Conservation (phyloP, 345 rosid species). For the Sisymbrium altissimum region DNA sequence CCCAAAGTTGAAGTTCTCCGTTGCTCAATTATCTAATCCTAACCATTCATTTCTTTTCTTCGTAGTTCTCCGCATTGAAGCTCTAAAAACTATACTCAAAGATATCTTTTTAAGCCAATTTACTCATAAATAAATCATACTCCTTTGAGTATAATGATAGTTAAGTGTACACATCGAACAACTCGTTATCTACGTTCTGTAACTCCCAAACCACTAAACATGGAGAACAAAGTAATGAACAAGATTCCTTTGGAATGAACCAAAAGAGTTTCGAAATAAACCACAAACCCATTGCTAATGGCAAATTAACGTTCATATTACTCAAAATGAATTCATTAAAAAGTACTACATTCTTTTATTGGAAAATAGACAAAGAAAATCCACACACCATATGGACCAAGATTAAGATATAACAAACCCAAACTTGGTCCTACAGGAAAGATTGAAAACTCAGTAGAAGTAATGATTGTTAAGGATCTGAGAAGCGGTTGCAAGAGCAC, state of each 20-base stretch:
- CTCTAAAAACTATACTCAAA: too few species aligned
- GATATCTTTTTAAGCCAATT: too few species aligned
- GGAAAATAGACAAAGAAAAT: slow-evolving; percentile 2
- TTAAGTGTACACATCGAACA: neutral
- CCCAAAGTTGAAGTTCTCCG: too few species aligned
- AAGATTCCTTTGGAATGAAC: neutral
- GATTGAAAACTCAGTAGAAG: slow-evolving; percentile 27
- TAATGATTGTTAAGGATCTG: slow-evolving; percentile 51
- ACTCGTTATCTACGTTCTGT: neutral
- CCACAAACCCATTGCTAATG: neutral
- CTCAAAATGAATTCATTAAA: neutral
- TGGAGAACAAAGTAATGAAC: neutral
- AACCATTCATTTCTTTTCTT: neutral
- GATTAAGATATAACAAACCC: too few species aligned
- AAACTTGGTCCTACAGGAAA: neutral
- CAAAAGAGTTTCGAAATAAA: neutral
- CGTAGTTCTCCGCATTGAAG: too few species aligned
- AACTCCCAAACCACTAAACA: neutral
- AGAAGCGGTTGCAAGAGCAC: slow-evolving; percentile 79
- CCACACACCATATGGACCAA: slow-evolving; percentile 4
- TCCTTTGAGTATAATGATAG: neutral
- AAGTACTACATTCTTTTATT: neutral
- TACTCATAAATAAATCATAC: too few species aligned
- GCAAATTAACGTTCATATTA: neutral
- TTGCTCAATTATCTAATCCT: neutral